These are phyloP conservation scores for Pseudogymnoascus sp. DNA, from an alignment of 2,329 filamentous ascomycete genomes.

Conservation along the genomic window DNA sequence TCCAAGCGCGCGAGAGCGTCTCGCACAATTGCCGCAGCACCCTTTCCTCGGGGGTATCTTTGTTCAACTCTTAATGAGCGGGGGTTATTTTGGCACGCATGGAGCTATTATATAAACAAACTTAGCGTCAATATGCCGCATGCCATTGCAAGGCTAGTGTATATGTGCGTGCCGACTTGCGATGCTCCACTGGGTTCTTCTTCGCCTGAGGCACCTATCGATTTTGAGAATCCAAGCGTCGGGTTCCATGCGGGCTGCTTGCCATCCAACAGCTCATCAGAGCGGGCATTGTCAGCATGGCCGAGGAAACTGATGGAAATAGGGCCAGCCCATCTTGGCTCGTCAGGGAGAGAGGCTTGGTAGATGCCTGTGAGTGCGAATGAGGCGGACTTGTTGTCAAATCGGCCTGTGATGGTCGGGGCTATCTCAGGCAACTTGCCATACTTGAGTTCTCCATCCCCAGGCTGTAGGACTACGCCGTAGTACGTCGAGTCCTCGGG, in stretches of 20 bases:
- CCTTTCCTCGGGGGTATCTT: neutral
- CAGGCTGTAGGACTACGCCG: neutral
- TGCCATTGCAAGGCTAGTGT: neutral
- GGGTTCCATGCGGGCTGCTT: neutral
- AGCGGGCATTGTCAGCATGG: neutral
- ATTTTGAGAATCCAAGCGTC: neutral
- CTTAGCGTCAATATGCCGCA: neutral
- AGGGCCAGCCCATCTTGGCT: neutral
- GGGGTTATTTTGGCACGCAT: neutral
- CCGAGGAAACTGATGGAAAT: neutral
- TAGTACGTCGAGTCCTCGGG: neutral
- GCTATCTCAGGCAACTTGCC: neutral
- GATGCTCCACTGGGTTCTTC: neutral
- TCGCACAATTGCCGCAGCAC: neutral
- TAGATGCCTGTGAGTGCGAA: neutral
- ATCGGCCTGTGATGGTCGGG: neutral
- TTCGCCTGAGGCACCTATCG: neutral
- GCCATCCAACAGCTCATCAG: neutral
- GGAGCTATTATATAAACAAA: neutral
- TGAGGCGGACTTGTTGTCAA: slow-evolving; percentile 1
- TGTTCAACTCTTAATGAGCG: neutral
- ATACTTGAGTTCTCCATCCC: neutral
- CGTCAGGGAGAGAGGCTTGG: neutral
- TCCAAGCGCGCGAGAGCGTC: neutral
- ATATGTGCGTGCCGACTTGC: neutral